Evolutionary conservation across 1,139 yeast genomes (phyloP).

Genomic region (Dujonia santamariae): DNA sequence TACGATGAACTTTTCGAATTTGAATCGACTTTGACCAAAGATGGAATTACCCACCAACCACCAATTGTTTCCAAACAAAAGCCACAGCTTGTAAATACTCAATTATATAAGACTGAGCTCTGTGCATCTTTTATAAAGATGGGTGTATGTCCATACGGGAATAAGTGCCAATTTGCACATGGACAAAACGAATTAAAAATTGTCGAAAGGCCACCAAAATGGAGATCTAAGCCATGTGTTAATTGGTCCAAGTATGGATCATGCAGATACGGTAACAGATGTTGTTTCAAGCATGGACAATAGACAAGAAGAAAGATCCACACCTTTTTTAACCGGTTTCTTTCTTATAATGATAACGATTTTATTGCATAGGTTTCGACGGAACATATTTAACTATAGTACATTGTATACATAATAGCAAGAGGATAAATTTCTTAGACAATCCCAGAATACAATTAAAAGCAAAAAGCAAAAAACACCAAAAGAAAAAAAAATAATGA

Average conservation of each 20-base stretch:
- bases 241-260: constrained; percentile 82
- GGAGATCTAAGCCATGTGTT: constrained; percentile 89
- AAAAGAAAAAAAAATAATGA: no score
- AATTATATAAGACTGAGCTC: constrained; percentile 84
- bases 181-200: constrained; percentile 74
- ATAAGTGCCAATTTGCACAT: constrained; percentile 93
- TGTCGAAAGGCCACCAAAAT: constrained; percentile 76
- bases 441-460: no score
- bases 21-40: constrained; percentile 21
- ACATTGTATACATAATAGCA: no score
- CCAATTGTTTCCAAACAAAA: constrained; percentile 5
- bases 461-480: no score
- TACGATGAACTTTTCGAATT: constrained; percentile 24
- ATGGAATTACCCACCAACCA: constrained; percentile 1
- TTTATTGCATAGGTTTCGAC: no score
- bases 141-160: constrained; percentile 82
- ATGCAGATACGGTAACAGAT: constrained; percentile 87
- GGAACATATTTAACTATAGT: no score
- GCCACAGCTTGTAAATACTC: constrained; percentile 50
- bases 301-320: neutral
- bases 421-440: no score
- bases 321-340: no score
- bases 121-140: constrained; percentile 76
- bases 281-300: constrained; percentile 76
- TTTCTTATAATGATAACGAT: no score